Percentiles rank a stretch among this genome's conserved stretches.
These are phyloP conservation scores for Diutina ranongensis DNA, from an alignment of 1,139 yeast species.

Conservation along the genomic window DNA sequence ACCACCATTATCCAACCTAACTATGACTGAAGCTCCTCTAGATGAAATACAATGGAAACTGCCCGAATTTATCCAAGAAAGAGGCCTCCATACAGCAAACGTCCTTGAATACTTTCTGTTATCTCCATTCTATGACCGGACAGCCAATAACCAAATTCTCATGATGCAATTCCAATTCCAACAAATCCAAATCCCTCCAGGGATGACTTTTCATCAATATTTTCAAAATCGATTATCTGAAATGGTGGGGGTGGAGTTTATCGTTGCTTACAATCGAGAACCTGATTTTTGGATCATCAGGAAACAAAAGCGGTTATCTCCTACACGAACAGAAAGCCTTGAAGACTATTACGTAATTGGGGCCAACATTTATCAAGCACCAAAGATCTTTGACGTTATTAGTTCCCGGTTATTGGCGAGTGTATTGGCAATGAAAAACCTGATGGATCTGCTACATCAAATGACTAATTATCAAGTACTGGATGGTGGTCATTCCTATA, in stretches of 20 bases:
- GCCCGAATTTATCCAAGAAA: conserved; percentile 91
- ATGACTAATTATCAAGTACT: conserved; percentile 25
- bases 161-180: conserved; percentile 93
- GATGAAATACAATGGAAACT: conserved; percentile 96
- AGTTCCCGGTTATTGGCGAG: conserved; percentile 28
- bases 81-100: conserved; percentile 78
- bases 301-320: conserved; percentile 57
- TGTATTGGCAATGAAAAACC: conserved; percentile 25
- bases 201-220: conserved; percentile 26
- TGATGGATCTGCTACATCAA: conserved; percentile 23
- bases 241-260: conserved; percentile 81
- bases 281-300: conserved; percentile 90
- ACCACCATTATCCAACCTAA: no score
- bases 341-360: conserved; percentile 80
- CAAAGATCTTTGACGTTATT: conserved; percentile 34
- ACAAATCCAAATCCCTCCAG: conserved; percentile 29
- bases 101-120: conserved; percentile 87
- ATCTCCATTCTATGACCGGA: conserved; percentile 89
- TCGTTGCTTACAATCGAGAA: conserved; percentile 61
- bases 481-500: conserved; percentile 27
- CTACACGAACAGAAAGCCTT: conserved; percentile 39
- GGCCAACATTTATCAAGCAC: conserved; percentile 89
- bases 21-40: conserved; percentile 24
- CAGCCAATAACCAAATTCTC: conserved; percentile 86
- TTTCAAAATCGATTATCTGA: conserved; percentile 51